These are phyloP conservation scores for Skeletonema tropicum DNA, from an alignment of 108 stramenopile species.

Conservation along the genomic window DNA sequence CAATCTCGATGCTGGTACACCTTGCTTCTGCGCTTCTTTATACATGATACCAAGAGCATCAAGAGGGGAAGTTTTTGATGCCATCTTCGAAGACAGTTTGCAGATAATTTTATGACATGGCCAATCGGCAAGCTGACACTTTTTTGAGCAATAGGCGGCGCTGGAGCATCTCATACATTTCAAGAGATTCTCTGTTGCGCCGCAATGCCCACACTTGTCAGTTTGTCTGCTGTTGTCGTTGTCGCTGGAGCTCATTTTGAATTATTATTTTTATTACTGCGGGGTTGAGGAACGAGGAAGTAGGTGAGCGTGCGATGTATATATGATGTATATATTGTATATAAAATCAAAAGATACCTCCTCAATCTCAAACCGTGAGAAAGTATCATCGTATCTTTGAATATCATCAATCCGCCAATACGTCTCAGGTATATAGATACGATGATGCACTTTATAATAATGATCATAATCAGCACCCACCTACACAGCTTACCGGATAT, in stretches of 20 bases:
- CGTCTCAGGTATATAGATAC: too few relatives aligned
- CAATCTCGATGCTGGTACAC: not conserved
- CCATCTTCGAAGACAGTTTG: not conserved
- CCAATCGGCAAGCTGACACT: not conserved
- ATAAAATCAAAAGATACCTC: too few relatives aligned
- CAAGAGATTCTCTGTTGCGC: not conserved
- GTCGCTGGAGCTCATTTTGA: not conserved
- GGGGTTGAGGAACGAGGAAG: too few relatives aligned
- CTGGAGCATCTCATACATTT: not conserved
- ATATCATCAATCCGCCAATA: too few relatives aligned
- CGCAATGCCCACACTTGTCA: not conserved
- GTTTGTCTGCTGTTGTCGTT: not conserved
- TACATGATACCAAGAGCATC: not conserved
- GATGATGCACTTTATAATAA: too few relatives aligned
- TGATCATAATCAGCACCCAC: too few relatives aligned
- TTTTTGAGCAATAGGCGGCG: not conserved
- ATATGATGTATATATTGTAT: too few relatives aligned
- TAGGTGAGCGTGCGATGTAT: too few relatives aligned
- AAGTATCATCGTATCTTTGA: too few relatives aligned
- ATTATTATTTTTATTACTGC: not conserved
- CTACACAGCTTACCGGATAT: too few relatives aligned
- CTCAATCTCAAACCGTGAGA: too few relatives aligned
- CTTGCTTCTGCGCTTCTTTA: not conserved
- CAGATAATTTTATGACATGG: not conserved
- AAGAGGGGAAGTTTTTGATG: not conserved